These are phyloP conservation scores for Sanghuangporus weigelae DNA, from an alignment of 1,284 basidiomycete species.

Conservation along the genomic window DNA sequence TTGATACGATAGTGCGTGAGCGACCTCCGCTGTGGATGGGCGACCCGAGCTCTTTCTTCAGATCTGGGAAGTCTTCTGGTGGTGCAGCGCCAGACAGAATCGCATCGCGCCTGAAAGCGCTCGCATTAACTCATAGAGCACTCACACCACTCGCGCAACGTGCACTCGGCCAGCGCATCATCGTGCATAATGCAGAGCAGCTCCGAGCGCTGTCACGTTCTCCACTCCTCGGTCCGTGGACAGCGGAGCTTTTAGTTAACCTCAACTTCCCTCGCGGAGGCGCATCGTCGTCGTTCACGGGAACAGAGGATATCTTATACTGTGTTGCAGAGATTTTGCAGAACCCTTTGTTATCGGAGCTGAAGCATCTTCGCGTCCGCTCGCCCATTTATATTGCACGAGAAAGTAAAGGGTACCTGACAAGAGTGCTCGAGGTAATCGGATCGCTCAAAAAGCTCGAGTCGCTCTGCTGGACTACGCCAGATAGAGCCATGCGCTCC, in stretches of 20 bases:
- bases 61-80: neutral
- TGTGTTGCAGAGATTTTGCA: neutral
- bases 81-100: neutral
- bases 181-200: neutral
- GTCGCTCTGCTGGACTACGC: neutral
- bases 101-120: neutral
- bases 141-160: conserved; percentile 7
- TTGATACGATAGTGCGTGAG: neutral
- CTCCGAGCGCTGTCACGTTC: neutral
- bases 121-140: neutral
- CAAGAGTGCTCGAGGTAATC: neutral
- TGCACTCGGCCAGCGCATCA: conserved; percentile 1
- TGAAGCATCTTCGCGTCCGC: neutral
- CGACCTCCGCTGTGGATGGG: neutral
- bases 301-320: neutral
- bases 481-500: neutral
- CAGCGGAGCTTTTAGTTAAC: conserved; percentile 1
- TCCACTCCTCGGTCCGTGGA: conserved; percentile 9
- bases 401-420: neutral
- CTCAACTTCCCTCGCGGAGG: neutral
- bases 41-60: neutral
- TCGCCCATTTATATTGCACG: neutral
- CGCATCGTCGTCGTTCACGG: neutral
- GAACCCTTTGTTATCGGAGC: neutral
- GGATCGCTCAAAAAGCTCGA: neutral